Base-by-base conservation (phyloP, 768 basidiomycete species). In the Leucogyrophana mollusca region DNA sequence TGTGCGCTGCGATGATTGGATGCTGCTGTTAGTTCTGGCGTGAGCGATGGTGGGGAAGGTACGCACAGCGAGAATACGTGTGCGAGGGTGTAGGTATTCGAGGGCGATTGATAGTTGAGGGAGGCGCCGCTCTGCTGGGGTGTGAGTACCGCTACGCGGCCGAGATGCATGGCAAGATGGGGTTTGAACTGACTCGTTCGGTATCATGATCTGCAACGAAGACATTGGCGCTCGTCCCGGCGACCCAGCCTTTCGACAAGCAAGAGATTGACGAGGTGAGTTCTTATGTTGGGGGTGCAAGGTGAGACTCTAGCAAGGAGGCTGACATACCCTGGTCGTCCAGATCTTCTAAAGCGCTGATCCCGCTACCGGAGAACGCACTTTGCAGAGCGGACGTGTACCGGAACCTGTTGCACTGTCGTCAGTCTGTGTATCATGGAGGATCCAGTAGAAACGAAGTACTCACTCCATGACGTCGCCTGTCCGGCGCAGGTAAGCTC, bases 151-250 rank as follows among this genome's bases (percentile, higher is more conserved):
- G n/a, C n/a, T n/a, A n/a, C n/a, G n/a, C n/a, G n/a, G n/a, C n/a
- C n/a, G n/a, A n/a, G n/a, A n/a, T n/a, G n/a, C n/a, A n/a, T n/a
- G n/a, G 27, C 13, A 9, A 17, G 32, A 27, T 14, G 21, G n/a
- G 5, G 27, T 24, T 18, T 13, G 13, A 30, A 52, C 69, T 41
- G 45, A 69, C 71, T 32, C 85, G 65, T 59, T 86, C 85, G 1
- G 84, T 86, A 52, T 87, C 85, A 46, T 86, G 85, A 54, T 87
- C 84, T 0, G 78, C 68, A 4, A 86, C 82, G 48, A 86, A 86
- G 6, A 80, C 75, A 51, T 86, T 87, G 0, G 84, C 83, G 13
- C 56, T 52, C 0, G 59, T 65, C 2, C 82, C 72, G 0, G 76
- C 34, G 2, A 85, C 68, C 83, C 83, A 87, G 2, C 81, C 82